These are phyloP conservation scores for Flueggea neowawraea DNA, from an alignment of 441 rosid species.

Conservation along the genomic window DNA sequence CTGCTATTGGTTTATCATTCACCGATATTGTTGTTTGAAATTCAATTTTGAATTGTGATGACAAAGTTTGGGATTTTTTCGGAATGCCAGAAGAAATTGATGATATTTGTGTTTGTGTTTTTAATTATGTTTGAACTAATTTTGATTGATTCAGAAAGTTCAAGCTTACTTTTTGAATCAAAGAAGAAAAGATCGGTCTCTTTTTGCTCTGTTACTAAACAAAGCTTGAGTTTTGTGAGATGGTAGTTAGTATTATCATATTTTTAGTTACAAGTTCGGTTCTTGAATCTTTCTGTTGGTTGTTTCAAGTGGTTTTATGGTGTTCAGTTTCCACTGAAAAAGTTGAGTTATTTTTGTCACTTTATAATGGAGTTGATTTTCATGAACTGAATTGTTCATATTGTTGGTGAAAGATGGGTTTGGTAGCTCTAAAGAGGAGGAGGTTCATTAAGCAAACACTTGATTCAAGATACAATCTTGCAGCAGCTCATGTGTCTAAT, in stretches of 20 bases:
- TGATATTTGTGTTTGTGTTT: no score
- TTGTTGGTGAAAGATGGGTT: slow-evolving; percentile 52
- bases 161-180: no score
- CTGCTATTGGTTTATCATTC: no score
- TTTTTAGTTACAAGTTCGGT: slow-evolving; percentile 5
- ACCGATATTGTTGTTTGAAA: no score
- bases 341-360: slow-evolving; percentile 3
- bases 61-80: no score
- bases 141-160: no score
- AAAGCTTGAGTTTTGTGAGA: slow-evolving; percentile 7
- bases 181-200: no score
- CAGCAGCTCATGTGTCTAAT: slow-evolving; percentile 92
- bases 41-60: no score
- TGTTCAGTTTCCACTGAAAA: not conserved
- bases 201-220: slow-evolving; percentile 11
- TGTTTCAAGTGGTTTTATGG: not conserved
- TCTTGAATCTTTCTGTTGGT: not conserved
- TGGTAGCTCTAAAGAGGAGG: slow-evolving; percentile 68
- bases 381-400: slow-evolving; percentile 23
- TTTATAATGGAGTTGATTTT: slow-evolving; percentile 17
- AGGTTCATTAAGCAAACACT: slow-evolving; percentile 72
- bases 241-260: no score
- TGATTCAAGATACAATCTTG: slow-evolving; percentile 75
- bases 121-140: no score
- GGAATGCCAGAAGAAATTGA: no score